Evolutionary conservation across 2,329 filamentous ascomycete species (phyloP).

Genomic region (Coniochaeta sp.): DNA sequence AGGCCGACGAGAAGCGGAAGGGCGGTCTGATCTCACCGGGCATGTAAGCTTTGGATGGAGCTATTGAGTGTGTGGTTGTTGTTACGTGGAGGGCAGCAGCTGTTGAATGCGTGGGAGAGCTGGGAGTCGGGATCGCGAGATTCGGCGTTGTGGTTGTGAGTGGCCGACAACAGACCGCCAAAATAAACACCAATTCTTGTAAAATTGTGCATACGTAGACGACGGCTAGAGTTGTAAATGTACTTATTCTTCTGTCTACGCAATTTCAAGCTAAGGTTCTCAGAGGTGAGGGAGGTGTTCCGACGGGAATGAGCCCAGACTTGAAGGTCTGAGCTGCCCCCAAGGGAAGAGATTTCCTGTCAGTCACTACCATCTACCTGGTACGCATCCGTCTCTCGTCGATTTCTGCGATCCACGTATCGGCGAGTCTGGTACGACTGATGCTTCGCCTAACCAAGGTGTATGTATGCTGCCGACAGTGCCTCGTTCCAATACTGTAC

Average conservation of each 20-base stretch:
- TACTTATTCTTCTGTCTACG: background rate
- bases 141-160: background rate
- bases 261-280: background rate
- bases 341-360: too few species aligned
- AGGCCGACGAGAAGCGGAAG: constrained; percentile 63
- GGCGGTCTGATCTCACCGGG: constrained; percentile 84
- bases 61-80: background rate
- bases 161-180: background rate
- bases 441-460: too few species aligned
- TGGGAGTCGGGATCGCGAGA: background rate
- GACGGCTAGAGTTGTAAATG: background rate
- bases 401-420: too few species aligned
- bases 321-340: too few species aligned
- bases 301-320: too few species aligned
- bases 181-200: background rate
- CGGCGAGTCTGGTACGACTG: too few species aligned
- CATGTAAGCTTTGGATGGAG: constrained; percentile 50
- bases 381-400: too few species aligned
- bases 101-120: background rate
- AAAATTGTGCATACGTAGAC: background rate
- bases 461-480: too few species aligned
- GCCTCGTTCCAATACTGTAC: too few species aligned
- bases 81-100: too few species aligned
- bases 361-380: too few species aligned
- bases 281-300: too few species aligned